A percentile compares a stretch with the other conserved stretches of the same genome.
Conservation (phyloP, 2,329 filamentous ascomycete species). For the Paraphaeosphaeria sporulosa region DNA sequence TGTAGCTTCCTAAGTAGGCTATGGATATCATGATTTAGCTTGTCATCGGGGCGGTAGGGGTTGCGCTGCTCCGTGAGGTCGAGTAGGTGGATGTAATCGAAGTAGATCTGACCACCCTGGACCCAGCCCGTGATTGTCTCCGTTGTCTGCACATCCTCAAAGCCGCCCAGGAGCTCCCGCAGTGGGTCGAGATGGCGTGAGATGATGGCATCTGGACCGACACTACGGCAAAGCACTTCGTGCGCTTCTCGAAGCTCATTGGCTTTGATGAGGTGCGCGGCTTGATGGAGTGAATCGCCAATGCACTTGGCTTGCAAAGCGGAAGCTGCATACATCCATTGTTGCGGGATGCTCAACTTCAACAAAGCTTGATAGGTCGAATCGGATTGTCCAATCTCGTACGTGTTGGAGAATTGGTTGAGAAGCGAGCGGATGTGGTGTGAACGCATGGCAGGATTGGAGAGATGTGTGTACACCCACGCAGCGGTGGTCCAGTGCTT, state of each 20-base stretch:
- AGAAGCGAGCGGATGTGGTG: conserved; percentile 74
- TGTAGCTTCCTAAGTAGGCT: conserved; percentile 45
- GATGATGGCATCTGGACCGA: conserved; percentile 83
- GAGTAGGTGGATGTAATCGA: conserved; percentile 64
- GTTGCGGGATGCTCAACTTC: conserved; percentile 73
- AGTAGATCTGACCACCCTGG: conserved; percentile 81
- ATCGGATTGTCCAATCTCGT: conserved; percentile 66
- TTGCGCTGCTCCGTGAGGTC: conserved; percentile 42
- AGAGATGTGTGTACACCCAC: conserved; percentile 82
- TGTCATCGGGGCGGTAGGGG: conserved; percentile 40
- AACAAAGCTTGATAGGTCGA: conserved; percentile 67
- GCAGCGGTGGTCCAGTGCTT: conserved; percentile 60
- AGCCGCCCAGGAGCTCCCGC: conserved; percentile 73
- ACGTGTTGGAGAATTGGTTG: conserved; percentile 66
- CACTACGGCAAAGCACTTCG: conserved; percentile 77
- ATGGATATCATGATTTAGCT: conserved; percentile 40
- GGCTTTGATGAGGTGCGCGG: conserved; percentile 77
- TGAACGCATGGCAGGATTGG: conserved; percentile 66
- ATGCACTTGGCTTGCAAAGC: conserved; percentile 81
- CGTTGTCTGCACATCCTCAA: conserved; percentile 50
- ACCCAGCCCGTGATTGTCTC: conserved; percentile 74
- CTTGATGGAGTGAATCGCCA: conserved; percentile 66
- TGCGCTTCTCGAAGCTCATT: conserved; percentile 82
- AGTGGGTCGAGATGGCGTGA: conserved; percentile 79
- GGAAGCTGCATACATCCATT: conserved; percentile 88